phyloP scores from a whole-genome alignment of 495 filamentous ascomycete genomes.

The Penicillium riverlandense region DNA sequence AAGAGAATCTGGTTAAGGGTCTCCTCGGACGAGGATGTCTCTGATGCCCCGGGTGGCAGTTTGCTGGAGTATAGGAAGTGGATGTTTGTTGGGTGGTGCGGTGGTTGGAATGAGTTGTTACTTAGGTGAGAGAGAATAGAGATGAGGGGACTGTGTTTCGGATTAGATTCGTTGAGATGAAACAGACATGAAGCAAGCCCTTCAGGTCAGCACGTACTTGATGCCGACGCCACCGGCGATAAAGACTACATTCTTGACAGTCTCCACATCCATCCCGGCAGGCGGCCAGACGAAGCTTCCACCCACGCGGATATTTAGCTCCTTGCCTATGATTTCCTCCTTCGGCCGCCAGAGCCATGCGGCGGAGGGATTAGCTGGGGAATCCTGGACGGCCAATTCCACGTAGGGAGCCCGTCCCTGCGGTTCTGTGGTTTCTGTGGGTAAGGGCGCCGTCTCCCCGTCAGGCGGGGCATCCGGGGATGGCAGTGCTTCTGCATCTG shows the following conservation, averaged over 20 bases:
- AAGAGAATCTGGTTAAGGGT: constrained; percentile 53
- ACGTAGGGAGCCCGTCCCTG: constrained; percentile 42
- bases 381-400: constrained; percentile 68
- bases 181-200: no score
- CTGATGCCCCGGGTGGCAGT: constrained; percentile 14
- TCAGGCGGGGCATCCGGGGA: constrained; percentile 12
- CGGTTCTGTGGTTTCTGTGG: constrained; percentile 11
- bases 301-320: constrained; percentile 63
- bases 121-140: constrained; percentile 44
- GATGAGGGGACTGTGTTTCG: constrained; percentile 46
- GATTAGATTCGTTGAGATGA: constrained; percentile 1
- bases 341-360: constrained; percentile 64
- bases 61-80: constrained; percentile 40
- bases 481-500: constrained; percentile 27
- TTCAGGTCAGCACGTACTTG: constrained; percentile 39
- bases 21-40: constrained; percentile 30
- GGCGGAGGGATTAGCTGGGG: constrained; percentile 59
- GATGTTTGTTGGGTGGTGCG: constrained; percentile 15
- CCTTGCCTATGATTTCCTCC: constrained; percentile 46
- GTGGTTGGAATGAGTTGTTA: constrained; percentile 15
- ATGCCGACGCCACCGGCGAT: constrained; percentile 82
- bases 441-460: constrained; percentile 12
- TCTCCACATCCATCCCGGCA: constrained; percentile 23
- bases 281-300: constrained; percentile 77
- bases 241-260: constrained; percentile 55